Percentiles rank a stretch among this genome's conserved stretches.
phyloP scores from a whole-genome alignment of 495 filamentous ascomycete species.

The Penicillium malachiteum region DNA sequence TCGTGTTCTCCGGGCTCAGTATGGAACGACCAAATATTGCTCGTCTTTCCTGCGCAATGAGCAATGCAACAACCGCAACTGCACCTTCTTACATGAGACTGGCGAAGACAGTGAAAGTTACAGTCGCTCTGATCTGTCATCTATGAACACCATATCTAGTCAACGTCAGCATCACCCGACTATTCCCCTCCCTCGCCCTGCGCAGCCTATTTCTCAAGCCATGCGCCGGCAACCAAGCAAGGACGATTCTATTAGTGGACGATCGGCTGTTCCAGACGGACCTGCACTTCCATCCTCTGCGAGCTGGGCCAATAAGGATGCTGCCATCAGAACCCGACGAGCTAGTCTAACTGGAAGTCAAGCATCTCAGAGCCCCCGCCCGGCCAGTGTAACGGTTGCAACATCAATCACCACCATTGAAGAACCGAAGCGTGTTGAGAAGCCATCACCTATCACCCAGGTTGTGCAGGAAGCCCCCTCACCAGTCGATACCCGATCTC shows the following conservation, averaged over 20 bases:
- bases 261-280: slow-evolving; percentile 59
- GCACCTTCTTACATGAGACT: slow-evolving; percentile 96
- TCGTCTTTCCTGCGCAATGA: slow-evolving; percentile 94
- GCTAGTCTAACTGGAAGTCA: slow-evolving; percentile 77
- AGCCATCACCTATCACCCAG: slow-evolving; percentile 27
- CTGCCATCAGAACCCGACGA: slow-evolving; percentile 64
- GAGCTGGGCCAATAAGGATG: slow-evolving; percentile 84
- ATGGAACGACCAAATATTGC: slow-evolving; percentile 98
- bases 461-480: slow-evolving; percentile 26
- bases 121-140: slow-evolving; percentile 89
- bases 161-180: slow-evolving; percentile 56
- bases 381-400: slow-evolving; percentile 58
- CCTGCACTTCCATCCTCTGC: slow-evolving; percentile 89
- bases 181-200: slow-evolving; percentile 28
- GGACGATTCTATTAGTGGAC: slow-evolving; percentile 65
- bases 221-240: slow-evolving; percentile 74
- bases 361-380: slow-evolving; percentile 76
- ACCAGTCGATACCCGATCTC: slow-evolving; percentile 23
- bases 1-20: slow-evolving; percentile 81
- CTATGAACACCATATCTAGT: slow-evolving; percentile 84
- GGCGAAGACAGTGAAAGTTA: slow-evolving; percentile 97
- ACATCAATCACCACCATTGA: slow-evolving; percentile 30
- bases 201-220: slow-evolving; percentile 59
- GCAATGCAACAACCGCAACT: slow-evolving; percentile 87
- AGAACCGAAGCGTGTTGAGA: slow-evolving; percentile 41